Conservation (phyloP, 768 basidiomycete genomes). For the Naematelia encephala region DNA sequence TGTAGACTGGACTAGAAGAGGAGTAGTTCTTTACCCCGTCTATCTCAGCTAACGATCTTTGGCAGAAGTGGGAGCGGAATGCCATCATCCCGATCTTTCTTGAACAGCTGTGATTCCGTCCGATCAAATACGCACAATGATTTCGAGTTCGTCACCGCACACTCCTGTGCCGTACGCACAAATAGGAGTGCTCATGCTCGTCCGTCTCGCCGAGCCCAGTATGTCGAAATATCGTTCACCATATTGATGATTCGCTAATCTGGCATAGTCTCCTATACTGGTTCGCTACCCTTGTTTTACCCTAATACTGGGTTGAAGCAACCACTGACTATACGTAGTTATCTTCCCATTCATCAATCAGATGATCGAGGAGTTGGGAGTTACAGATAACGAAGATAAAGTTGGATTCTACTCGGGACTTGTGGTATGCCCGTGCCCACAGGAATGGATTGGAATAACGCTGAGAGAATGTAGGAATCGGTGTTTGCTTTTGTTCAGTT, state of each 20-base stretch:
- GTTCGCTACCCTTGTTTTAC: slow-evolving; percentile 15
- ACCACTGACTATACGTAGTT: slow-evolving; percentile 18
- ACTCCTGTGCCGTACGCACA: slow-evolving; percentile 25
- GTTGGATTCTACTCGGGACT: slow-evolving; percentile 51
- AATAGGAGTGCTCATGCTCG: slow-evolving; percentile 43
- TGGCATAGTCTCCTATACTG: slow-evolving; percentile 42
- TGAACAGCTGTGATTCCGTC: background rate
- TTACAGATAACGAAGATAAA: slow-evolving; percentile 44
- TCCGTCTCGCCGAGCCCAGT: slow-evolving; percentile 49
- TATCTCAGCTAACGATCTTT: background rate
- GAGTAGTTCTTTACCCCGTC: background rate
- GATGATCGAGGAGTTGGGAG: slow-evolving; percentile 44
- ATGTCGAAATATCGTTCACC: slow-evolving; percentile 14
- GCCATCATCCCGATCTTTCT: background rate
- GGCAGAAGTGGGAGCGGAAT: background rate
- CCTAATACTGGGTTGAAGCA: background rate
- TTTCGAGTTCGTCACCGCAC: background rate
- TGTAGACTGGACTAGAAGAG: background rate
- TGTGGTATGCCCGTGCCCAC: slow-evolving; percentile 30
- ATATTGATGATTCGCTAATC: slow-evolving; percentile 3
- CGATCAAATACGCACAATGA: background rate
- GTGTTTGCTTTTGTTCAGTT: slow-evolving; percentile 51
- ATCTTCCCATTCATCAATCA: slow-evolving; percentile 53
- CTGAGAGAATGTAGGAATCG: slow-evolving; percentile 32
- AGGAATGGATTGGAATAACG: background rate